phyloP scores from a whole-genome alignment of 192 early-diverging fungal species.

The Rhizophagus clarus region DNA sequence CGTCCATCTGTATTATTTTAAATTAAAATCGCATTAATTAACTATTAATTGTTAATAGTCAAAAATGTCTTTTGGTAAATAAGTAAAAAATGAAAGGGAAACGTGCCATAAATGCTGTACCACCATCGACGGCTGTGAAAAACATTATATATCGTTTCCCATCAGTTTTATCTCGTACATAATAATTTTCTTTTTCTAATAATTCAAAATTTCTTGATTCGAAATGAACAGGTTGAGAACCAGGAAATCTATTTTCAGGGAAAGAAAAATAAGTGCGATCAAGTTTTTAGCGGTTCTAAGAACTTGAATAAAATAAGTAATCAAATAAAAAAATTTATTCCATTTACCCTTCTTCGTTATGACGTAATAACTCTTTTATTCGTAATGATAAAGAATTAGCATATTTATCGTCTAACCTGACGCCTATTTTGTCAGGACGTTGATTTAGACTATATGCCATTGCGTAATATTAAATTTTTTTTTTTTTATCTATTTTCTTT shows the following conservation, averaged over 20 bases:
- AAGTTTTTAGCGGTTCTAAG: not conserved
- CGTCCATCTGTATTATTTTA: slow-evolving; percentile 55
- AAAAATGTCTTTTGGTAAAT: not conserved
- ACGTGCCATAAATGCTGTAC: slow-evolving; percentile 51
- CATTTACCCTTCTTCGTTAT: not conserved
- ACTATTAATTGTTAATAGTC: too few species aligned
- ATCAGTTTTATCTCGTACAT: slow-evolving; percentile 59
- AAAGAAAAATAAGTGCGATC: not conserved
- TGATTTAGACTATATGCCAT: slow-evolving; percentile 15
- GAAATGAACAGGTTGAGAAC: slow-evolving; percentile 58
- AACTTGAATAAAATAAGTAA: not conserved
- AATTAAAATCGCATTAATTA: slow-evolving; percentile 13
- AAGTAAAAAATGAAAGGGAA: not conserved
- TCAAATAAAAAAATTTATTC: too few species aligned
- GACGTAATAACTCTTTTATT: slow-evolving; percentile 18
- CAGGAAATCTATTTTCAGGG: slow-evolving; percentile 53
- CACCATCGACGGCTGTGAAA: slow-evolving; percentile 41
- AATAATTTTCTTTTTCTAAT: slow-evolving; percentile 58
- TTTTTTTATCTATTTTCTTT: not conserved
- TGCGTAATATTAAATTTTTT: not conserved
- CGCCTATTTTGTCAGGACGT: slow-evolving; percentile 13
- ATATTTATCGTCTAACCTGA: slow-evolving; percentile 11
- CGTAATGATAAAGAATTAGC: slow-evolving; percentile 9
- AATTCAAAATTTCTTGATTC: slow-evolving; percentile 44
- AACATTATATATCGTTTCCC: slow-evolving; percentile 52